Conservation (phyloP, 345 rosid genomes). For the Sapria himalayana region DNA sequence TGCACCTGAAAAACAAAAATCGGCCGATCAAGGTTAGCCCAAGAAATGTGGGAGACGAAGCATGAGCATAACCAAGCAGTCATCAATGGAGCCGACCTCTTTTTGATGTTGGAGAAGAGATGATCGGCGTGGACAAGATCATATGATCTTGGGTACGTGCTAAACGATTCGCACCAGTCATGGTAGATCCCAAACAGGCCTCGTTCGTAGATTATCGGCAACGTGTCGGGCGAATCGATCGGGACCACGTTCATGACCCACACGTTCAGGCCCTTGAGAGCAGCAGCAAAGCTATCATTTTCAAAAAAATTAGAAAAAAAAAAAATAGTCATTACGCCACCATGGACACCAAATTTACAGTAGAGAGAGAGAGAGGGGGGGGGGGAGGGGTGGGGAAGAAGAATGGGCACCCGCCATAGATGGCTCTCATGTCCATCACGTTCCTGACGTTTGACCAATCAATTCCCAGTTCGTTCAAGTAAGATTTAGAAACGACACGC, state of each 20-base stretch:
- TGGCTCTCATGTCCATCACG: constrained; percentile 93
- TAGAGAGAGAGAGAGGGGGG: background rate
- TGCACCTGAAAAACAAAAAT: constrained; percentile 30
- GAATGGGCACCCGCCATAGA: constrained; percentile 55
- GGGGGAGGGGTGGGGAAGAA: background rate
- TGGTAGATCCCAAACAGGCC: constrained; percentile 91
- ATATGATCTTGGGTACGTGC: constrained; percentile 85
- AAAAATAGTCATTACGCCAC: background rate
- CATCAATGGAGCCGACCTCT: constrained; percentile 26
- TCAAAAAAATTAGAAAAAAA: constrained; percentile 3
- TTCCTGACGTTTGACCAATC: constrained; percentile 72
- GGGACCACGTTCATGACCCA: constrained; percentile 97
- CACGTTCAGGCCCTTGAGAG: constrained; percentile 50
- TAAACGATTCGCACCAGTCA: constrained; percentile 95
- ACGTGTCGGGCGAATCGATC: constrained; percentile 72
- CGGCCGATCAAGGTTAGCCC: background rate
- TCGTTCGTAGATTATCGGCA: constrained; percentile 73
- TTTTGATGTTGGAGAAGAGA: constrained; percentile 65
- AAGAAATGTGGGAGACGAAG: constrained; percentile 1
- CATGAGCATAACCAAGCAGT: background rate
- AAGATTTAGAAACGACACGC: constrained; percentile 63
- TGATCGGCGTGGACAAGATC: constrained; percentile 97
- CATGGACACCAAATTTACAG: constrained; percentile 5
- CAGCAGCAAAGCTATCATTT: constrained; percentile 82
- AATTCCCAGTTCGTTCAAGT: constrained; percentile 62